Evolutionary conservation across 306 rosid genomes (phyloP).

Genomic region (Oxytropis ochrocephala): DNA sequence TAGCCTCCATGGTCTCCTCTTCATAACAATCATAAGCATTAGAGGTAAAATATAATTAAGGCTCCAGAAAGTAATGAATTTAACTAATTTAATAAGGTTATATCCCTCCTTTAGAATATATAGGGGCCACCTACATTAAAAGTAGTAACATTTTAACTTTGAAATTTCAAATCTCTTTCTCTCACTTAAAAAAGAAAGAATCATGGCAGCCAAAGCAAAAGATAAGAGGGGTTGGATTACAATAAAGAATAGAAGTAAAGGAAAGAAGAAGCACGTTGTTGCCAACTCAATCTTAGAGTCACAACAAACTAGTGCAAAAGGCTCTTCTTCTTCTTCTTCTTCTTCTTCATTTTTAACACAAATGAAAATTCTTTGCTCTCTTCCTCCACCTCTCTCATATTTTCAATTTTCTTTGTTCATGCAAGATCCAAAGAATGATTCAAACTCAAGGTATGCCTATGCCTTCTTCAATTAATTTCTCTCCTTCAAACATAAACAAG

Average conservation of each 20-base stretch:
- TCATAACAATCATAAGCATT: conserved; percentile 41
- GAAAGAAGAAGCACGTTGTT: conserved; percentile 40
- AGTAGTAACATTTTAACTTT: conserved; percentile 50
- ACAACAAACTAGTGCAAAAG: conserved; percentile 16
- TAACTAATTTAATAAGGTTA: conserved; percentile 1
- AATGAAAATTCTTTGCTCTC: conserved; percentile 59
- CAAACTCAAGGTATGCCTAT: conserved; percentile 54
- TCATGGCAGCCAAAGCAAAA: conserved; percentile 75
- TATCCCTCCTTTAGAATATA: conserved; percentile 23
- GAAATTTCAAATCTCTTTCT: conserved; percentile 40
- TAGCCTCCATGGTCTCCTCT: conserved; percentile 31
- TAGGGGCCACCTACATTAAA: conserved; percentile 33
- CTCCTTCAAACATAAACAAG: background rate
- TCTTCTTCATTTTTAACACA: conserved; percentile 42
- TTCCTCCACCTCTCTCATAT: conserved; percentile 40
- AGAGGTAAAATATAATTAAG: conserved; percentile 38
- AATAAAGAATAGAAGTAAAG: conserved; percentile 53
- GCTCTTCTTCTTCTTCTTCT: conserved; percentile 29
- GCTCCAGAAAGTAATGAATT: conserved; percentile 29
- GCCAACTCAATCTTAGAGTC: conserved; percentile 35
- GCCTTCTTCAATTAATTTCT: background rate
- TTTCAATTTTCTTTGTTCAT: conserved; percentile 60
- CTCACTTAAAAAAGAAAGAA: conserved; percentile 28
- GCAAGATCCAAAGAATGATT: conserved; percentile 73
- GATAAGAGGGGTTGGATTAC: conserved; percentile 29